Percentiles rank a stretch among this genome's conserved stretches.
These are phyloP conservation scores for Podaxis rugospora DNA, from an alignment of 768 basidiomycete species.

Conservation along the genomic window DNA sequence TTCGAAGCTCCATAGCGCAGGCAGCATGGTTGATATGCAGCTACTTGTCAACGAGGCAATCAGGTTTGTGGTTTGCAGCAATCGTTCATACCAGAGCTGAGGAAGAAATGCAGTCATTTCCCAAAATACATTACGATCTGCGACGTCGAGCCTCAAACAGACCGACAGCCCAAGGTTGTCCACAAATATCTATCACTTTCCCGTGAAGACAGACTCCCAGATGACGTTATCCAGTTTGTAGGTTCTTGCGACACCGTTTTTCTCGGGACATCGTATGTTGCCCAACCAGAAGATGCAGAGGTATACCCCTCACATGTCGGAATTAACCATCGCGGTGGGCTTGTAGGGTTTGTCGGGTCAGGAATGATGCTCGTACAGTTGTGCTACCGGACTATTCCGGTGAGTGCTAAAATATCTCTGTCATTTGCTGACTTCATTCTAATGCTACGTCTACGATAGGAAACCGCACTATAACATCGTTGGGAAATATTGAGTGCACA, in stretches of 20 bases:
- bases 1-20: constrained; percentile 25
- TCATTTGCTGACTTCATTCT: neutral
- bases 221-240: constrained; percentile 45
- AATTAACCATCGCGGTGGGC: constrained; percentile 62
- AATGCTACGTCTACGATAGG: constrained; percentile 27
- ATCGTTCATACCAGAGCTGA: neutral
- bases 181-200: constrained; percentile 31
- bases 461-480: constrained; percentile 58
- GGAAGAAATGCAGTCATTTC: constrained; percentile 44
- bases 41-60: constrained; percentile 51
- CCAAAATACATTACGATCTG: constrained; percentile 66
- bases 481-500: constrained; percentile 58
- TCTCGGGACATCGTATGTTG: constrained; percentile 48
- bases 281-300: constrained; percentile 30
- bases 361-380: constrained; percentile 50
- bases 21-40: constrained; percentile 28
- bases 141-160: constrained; percentile 39
- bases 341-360: constrained; percentile 61
- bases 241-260: constrained; percentile 48
- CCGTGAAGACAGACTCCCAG: constrained; percentile 38
- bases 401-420: constrained; percentile 14
- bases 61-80: constrained; percentile 37
- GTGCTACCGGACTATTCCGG: constrained; percentile 61
- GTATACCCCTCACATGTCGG: constrained; percentile 54
- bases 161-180: constrained; percentile 32